Conservation (phyloP, 2,329 filamentous ascomycete genomes). For the Venturia pyrina region DNA sequence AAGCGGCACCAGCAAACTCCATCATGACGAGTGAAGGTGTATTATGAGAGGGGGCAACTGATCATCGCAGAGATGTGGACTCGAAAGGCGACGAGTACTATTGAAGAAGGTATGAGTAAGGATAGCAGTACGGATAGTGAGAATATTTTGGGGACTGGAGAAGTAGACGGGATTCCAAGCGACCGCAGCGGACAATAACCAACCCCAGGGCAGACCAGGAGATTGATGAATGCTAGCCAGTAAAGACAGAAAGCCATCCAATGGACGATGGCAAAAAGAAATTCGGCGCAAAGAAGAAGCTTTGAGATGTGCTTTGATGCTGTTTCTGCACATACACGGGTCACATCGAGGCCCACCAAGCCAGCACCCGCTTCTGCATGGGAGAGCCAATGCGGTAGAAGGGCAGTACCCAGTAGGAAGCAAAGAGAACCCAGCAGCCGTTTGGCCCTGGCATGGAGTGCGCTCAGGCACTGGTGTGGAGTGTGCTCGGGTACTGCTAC, state of each 20-base stretch:
- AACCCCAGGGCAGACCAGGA: not conserved
- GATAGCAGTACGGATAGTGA: not conserved
- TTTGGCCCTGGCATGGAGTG: not conserved
- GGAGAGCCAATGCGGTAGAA: not conserved
- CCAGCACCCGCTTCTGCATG: not conserved
- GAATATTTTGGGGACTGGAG: not conserved
- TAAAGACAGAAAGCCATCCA: not conserved
- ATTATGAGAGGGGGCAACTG: not conserved
- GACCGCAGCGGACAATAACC: not conserved
- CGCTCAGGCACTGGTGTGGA: not conserved
- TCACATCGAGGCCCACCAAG: not conserved
- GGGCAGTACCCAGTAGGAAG: not conserved
- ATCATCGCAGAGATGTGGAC: not conserved
- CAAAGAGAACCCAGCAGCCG: not conserved
- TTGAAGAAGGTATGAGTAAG: not conserved
- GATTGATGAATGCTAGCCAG: not conserved
- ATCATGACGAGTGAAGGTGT: not conserved
- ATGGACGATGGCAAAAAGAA: not conserved
- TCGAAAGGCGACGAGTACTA: not conserved
- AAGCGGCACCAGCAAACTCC: constrained; percentile 11
- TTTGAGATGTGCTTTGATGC: constrained; percentile 1
- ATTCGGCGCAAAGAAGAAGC: not conserved
- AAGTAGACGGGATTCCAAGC: not conserved
- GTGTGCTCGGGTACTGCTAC: not conserved
- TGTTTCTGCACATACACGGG: not conserved